phyloP scores from a whole-genome alignment of 495 filamentous ascomycete species.

The Pyrenula massariospora region DNA sequence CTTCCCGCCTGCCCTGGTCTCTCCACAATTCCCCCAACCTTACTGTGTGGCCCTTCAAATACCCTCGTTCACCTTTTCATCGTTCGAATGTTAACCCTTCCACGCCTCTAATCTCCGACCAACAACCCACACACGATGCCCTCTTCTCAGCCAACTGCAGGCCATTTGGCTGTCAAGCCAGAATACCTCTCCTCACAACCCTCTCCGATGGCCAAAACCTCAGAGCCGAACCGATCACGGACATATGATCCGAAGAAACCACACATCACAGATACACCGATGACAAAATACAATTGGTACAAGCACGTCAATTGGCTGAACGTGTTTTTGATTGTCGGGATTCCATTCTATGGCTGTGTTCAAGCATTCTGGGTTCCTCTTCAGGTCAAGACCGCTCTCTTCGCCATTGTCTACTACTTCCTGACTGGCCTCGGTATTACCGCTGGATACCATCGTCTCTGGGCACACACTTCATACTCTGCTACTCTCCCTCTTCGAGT shows the following conservation, averaged over 20 bases:
- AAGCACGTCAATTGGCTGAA: slow-evolving; percentile 97
- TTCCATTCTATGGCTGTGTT: slow-evolving; percentile 68
- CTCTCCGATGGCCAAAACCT: slow-evolving; percentile 12
- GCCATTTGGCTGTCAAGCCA: slow-evolving; percentile 14
- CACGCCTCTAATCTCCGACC: not conserved
- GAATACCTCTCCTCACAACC: slow-evolving; percentile 15
- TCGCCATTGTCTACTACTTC: slow-evolving; percentile 83
- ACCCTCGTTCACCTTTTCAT: not conserved
- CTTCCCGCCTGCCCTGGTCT: not conserved
- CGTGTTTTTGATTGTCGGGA: slow-evolving; percentile 71
- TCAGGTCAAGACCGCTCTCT: slow-evolving; percentile 62
- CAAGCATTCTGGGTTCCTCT: slow-evolving; percentile 75
- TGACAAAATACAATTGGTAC: slow-evolving; percentile 85
- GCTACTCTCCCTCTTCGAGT: slow-evolving; percentile 80
- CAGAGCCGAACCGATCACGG: slow-evolving; percentile 15
- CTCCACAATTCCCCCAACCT: not conserved
- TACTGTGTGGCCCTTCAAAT: not conserved
- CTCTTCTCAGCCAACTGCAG: slow-evolving; percentile 13
- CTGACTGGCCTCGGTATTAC: slow-evolving; percentile 84
- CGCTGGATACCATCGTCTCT: slow-evolving; percentile 85
- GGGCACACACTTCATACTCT: slow-evolving; percentile 92
- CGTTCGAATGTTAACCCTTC: not conserved
- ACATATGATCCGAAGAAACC: slow-evolving; percentile 37
- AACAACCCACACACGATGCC: slow-evolving; percentile 9
- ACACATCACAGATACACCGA: slow-evolving; percentile 48